A percentile compares a stretch with the other conserved stretches of the same genome.
These are phyloP conservation scores for Aureobasidium vineae DNA, from an alignment of 2,329 filamentous ascomycete genomes.

Conservation along the genomic window DNA sequence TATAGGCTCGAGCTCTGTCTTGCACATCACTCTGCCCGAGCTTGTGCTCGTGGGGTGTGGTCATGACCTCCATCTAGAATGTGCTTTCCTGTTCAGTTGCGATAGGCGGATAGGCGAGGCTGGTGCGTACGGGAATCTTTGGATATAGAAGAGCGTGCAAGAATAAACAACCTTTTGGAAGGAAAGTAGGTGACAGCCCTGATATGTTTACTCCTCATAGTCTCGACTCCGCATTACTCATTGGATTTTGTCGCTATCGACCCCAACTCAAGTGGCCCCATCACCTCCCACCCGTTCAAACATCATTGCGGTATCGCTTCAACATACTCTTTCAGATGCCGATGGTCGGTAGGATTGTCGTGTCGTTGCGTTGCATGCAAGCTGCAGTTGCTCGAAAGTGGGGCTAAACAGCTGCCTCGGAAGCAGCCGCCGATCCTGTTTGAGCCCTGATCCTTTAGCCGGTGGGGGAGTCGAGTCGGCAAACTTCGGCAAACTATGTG, in stretches of 20 bases:
- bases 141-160: slow-evolving; percentile 2
- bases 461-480: slow-evolving; percentile 4
- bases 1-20: slow-evolving; percentile 39
- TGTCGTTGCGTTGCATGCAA: slow-evolving; percentile 14
- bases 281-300: neutral
- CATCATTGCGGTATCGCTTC: slow-evolving; percentile 14
- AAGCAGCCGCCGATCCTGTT: neutral
- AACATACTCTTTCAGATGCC: slow-evolving; percentile 14
- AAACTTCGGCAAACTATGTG: slow-evolving; percentile 16
- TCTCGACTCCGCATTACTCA: slow-evolving; percentile 23
- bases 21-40: slow-evolving; percentile 14
- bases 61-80: slow-evolving; percentile 20
- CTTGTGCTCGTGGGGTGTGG: neutral
- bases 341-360: slow-evolving; percentile 19
- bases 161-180: neutral
- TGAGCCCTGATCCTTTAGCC: slow-evolving; percentile 13
- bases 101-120: slow-evolving; percentile 21
- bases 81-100: neutral
- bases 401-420: slow-evolving; percentile 5
- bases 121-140: neutral
- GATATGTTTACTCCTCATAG: slow-evolving; percentile 12
- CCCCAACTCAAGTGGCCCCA: slow-evolving; percentile 8
- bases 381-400: slow-evolving; percentile 11
- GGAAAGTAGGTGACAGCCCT: neutral
- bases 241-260: slow-evolving; percentile 6